These are phyloP conservation scores for Zanthoxylum bungeanum DNA, from an alignment of 345 rosid genomes.

Conservation along the genomic window DNA sequence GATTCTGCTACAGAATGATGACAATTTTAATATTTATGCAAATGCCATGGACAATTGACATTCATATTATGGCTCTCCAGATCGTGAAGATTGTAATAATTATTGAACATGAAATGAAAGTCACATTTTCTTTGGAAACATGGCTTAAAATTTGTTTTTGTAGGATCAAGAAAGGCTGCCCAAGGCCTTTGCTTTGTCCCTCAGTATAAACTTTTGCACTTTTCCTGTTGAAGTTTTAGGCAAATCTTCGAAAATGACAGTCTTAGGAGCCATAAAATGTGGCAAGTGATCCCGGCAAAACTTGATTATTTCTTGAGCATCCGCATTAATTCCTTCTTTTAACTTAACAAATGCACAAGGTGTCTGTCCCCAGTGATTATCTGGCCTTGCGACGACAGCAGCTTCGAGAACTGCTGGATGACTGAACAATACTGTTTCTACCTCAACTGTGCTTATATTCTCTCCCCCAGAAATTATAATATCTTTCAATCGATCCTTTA, in stretches of 20 bases:
- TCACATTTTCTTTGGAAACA: background rate
- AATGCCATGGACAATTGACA: background rate
- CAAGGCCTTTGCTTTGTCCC: slow-evolving; percentile 59
- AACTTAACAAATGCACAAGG: slow-evolving; percentile 83
- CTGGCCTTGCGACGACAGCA: slow-evolving; percentile 74
- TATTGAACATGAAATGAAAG: background rate
- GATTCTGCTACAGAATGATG: background rate
- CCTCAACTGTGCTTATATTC: slow-evolving; percentile 67
- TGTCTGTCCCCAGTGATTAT: slow-evolving; percentile 79
- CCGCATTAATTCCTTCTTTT: slow-evolving; percentile 41
- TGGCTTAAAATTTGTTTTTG: background rate
- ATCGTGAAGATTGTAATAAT: background rate
- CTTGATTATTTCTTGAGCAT: slow-evolving; percentile 46
- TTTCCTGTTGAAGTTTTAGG: slow-evolving; percentile 83
- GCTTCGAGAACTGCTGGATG: slow-evolving; percentile 77
- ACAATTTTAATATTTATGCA: background rate
- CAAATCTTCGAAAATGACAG: slow-evolving; percentile 57
- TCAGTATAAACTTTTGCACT: slow-evolving; percentile 56
- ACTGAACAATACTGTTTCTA: slow-evolving; percentile 49
- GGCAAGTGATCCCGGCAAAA: slow-evolving; percentile 62
- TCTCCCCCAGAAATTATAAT: slow-evolving; percentile 79
- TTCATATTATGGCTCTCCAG: background rate
- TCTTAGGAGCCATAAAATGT: slow-evolving; percentile 76
- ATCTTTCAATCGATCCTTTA: slow-evolving; percentile 74
- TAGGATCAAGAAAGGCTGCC: slow-evolving; percentile 33